Base-by-base conservation (phyloP, 208 protist genomes). In the Zelonia costaricensis region DNA sequence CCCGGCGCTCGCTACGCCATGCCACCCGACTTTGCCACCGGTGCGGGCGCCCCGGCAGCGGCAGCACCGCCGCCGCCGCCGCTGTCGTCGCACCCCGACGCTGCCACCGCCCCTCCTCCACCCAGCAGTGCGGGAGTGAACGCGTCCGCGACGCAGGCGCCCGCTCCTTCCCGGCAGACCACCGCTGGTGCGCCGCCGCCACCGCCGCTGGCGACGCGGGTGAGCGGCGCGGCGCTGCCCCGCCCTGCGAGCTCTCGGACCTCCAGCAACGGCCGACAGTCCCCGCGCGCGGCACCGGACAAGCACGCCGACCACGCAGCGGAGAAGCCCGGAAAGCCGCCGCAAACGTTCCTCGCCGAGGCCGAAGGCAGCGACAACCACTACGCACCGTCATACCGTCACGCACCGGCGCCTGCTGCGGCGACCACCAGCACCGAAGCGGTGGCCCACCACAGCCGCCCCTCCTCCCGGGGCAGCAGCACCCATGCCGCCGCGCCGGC, bases 211-310 rank as follows among this genome's bases (percentile, higher is more conserved):
- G 38, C 51, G 49, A 72, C 65, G 23, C 65, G 65, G 12, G 30
- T 72, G 23, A 60, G 57, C 36, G 48, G 65, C 1, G 48, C 57
- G 27, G 25, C 35, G 6, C 22, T 58, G 22, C 49, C 18, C 30
- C 28, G 33, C 25, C 27, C 56, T 10, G 51, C 16, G 8, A 60
- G 57, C 56, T 72, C 57, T 15, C 56, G 56, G n/a, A 23, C 48
- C 42, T 64, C 65, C 4, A 65, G 65, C 57, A 72, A 51, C 31
- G 57, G 57, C 16, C 55, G 55, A 9, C 55, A 47, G 40, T 49
- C 55, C 3, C 42, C 39, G 15, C 30, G 39, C 33, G 39, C 33
- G 28, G 22, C 16, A 20, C 28, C 28, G 12, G 42, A 49, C 8
- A 16, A 30, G 1, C 13, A 22, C 13, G 39, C 33, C n/a, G 10